Percentiles rank a stretch among this genome's conserved stretches.
These are phyloP conservation scores for Poa pratensis DNA, from an alignment of 176 grass and related monocot genomes.

Conservation along the genomic window DNA sequence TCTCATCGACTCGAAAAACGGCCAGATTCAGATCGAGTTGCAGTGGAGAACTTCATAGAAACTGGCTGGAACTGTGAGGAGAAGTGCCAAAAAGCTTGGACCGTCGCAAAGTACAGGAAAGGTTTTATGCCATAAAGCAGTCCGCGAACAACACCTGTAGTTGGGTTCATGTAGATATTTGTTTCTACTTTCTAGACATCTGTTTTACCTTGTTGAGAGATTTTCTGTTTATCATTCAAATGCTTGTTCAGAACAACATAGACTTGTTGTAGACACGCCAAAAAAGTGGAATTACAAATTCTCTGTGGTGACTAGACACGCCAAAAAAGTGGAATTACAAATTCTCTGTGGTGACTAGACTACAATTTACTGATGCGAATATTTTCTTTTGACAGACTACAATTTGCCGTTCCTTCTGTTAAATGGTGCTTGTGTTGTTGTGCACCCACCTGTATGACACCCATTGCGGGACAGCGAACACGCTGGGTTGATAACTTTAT, in stretches of 20 bases:
- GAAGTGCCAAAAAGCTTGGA: background rate
- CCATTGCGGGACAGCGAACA: too few species aligned
- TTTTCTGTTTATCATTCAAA: conserved; percentile 31
- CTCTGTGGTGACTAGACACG: background rate
- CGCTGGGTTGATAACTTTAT: too few species aligned
- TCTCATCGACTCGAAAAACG: conserved; percentile 91
- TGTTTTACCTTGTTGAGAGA: conserved; percentile 3
- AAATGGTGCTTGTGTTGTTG: too few species aligned
- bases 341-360: too few species aligned
- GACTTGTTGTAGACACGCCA: background rate
- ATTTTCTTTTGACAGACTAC: too few species aligned
- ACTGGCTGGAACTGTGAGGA: background rate
- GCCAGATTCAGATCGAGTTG: conserved; percentile 85
- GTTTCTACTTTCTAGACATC: conserved; percentile 31
- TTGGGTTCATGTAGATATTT: conserved; percentile 50
- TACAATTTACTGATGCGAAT: too few species aligned
- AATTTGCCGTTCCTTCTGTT: too few species aligned
- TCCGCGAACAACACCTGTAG: conserved; percentile 26
- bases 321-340: too few species aligned
- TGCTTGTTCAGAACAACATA: background rate
- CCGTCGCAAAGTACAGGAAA: conserved; percentile 6
- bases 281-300: conserved; percentile 3
- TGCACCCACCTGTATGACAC: too few species aligned
- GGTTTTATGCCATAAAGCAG: too few species aligned
- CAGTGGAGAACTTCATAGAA: conserved; percentile 88